Percentiles rank a stretch among this genome's conserved stretches.
These are phyloP conservation scores for Vishniacozyma victoriae DNA, from an alignment of 768 basidiomycete species.

Conservation along the genomic window DNA sequence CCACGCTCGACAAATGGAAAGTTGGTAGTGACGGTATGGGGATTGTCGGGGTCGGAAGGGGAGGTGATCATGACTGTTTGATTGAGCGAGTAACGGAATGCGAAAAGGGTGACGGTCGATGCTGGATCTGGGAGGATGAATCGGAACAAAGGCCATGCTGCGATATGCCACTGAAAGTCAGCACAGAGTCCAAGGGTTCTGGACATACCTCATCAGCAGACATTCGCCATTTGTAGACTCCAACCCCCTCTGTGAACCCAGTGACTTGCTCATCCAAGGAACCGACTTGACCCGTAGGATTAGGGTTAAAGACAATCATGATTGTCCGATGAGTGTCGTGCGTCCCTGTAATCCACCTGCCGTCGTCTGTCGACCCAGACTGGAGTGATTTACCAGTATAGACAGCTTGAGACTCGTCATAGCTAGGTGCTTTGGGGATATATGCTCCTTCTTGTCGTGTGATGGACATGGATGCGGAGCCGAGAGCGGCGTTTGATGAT, in stretches of 20 bases:
- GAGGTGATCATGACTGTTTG: slow-evolving; percentile 27
- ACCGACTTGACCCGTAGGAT: slow-evolving; percentile 10
- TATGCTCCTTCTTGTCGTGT: slow-evolving; percentile 8
- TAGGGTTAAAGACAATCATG: slow-evolving; percentile 19
- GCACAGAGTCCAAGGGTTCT: neutral
- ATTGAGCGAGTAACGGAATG: slow-evolving; percentile 16
- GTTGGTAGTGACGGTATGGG: slow-evolving; percentile 12
- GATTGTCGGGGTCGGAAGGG: slow-evolving; percentile 16
- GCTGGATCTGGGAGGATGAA: slow-evolving; percentile 16
- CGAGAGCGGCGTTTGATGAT: neutral
- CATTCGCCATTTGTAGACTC: slow-evolving; percentile 11
- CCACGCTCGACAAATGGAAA: slow-evolving; percentile 12
- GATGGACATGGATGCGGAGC: slow-evolving; percentile 8
- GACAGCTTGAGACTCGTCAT: slow-evolving; percentile 1
- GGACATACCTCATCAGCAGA: slow-evolving; percentile 18
- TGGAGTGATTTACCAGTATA: neutral
- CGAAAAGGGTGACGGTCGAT: slow-evolving; percentile 25
- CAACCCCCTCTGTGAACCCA: slow-evolving; percentile 10
- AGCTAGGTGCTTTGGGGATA: slow-evolving; percentile 17
- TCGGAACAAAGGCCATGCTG: slow-evolving; percentile 14
- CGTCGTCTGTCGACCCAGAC: slow-evolving; percentile 3
- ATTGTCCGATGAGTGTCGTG: slow-evolving; percentile 4
- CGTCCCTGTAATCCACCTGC: slow-evolving; percentile 19
- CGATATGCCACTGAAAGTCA: slow-evolving; percentile 24
- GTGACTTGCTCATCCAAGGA: slow-evolving; percentile 22